phyloP scores from a whole-genome alignment of 2,329 filamentous ascomycete species.

The Periconia macrospinosa region DNA sequence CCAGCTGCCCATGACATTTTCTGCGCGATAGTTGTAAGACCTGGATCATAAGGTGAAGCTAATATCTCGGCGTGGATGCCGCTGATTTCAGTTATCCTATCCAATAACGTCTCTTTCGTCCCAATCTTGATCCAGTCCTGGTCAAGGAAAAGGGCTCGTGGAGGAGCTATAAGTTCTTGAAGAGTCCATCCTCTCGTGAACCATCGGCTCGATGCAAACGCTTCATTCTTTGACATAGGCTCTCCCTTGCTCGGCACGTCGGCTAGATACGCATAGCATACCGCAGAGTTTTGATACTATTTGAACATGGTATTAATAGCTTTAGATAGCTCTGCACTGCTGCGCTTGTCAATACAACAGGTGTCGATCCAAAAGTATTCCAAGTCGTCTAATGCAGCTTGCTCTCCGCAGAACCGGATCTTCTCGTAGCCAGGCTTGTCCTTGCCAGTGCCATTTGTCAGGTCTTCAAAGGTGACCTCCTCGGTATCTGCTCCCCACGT shows the following conservation, averaged over 20 bases:
- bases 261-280: neutral
- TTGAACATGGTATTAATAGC: no score
- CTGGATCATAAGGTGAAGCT: neutral
- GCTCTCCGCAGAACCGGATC: neutral
- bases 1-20: constrained; percentile 22
- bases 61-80: neutral
- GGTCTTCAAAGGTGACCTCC: neutral
- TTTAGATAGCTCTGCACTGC: constrained; percentile 10
- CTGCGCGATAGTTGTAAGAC: constrained; percentile 2
- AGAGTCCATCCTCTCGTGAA: no score
- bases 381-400: no score
- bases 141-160: constrained; percentile 5
- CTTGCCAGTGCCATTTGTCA: neutral
- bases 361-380: constrained; percentile 11
- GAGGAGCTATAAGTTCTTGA: constrained; percentile 11
- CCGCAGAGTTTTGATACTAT: constrained; percentile 14
- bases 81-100: neutral
- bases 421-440: no score
- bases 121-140: constrained; percentile 1
- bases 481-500: constrained; percentile 4
- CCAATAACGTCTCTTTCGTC: neutral
- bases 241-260: neutral
- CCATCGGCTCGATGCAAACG: neutral
- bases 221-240: no score
- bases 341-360: constrained; percentile 17